A percentile compares a stretch with the other conserved stretches of the same genome.
phyloP scores from a whole-genome alignment of 768 basidiomycete species.

The Tricholoma saponaceum region DNA sequence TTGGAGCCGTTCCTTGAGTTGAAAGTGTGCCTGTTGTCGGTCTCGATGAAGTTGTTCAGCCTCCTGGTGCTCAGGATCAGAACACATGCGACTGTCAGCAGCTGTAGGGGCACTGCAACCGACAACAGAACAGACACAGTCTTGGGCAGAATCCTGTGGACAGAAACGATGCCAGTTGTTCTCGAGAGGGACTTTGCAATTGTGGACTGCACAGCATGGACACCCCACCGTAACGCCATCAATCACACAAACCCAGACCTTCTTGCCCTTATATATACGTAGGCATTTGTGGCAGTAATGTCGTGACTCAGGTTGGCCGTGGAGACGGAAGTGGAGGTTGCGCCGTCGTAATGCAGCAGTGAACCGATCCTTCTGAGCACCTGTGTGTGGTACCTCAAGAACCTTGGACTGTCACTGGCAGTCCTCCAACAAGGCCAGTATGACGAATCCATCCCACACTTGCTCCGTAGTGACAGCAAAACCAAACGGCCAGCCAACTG shows the following conservation, averaged over 20 bases:
- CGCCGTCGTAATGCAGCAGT: constrained; percentile 18
- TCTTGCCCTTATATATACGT: constrained; percentile 2
- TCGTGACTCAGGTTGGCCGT: constrained; percentile 20
- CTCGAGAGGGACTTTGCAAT: constrained; percentile 7
- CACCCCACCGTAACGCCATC: neutral
- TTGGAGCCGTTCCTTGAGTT: constrained; percentile 12
- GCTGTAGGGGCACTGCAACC: constrained; percentile 11
- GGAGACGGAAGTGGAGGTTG: constrained; percentile 16
- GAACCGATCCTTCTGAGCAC: constrained; percentile 7
- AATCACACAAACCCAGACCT: neutral
- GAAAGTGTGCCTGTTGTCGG: constrained; percentile 19
- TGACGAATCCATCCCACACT: no score
- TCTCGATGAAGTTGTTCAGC: constrained; percentile 18
- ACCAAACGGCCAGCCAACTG: neutral
- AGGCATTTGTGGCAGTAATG: constrained; percentile 25
- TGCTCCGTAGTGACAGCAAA: constrained; percentile 8
- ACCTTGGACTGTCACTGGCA: neutral
- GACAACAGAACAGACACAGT: constrained; percentile 16
- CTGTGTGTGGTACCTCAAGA: no score
- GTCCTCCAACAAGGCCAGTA: neutral
- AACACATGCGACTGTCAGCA: constrained; percentile 18
- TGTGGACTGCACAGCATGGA: neutral
- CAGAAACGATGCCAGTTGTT: constrained; percentile 20
- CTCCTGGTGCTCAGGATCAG: constrained; percentile 13
- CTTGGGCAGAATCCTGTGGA: constrained; percentile 10